A percentile compares a stretch with the other conserved stretches of the same genome.
These are phyloP conservation scores for Neurospora sp. DNA, from an alignment of 495 filamentous ascomycete genomes.

Conservation along the genomic window DNA sequence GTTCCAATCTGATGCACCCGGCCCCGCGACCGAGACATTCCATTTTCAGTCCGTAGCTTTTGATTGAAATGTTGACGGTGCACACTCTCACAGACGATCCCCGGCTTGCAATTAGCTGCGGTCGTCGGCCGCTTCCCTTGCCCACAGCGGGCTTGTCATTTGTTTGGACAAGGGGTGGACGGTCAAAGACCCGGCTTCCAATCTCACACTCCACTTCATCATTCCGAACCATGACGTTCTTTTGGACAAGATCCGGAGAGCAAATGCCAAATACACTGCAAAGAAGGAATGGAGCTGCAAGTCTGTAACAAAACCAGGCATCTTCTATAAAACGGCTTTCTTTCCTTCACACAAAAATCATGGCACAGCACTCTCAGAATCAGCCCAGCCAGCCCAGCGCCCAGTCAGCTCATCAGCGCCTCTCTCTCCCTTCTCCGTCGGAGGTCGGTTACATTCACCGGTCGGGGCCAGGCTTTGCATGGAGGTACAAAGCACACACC, in stretches of 20 bases:
- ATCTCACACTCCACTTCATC: neutral
- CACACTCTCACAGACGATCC: neutral
- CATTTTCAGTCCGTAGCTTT: neutral
- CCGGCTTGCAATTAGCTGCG: neutral
- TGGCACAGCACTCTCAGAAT: neutral
- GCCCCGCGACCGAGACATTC: neutral
- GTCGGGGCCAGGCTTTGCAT: neutral
- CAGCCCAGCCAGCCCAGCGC: neutral
- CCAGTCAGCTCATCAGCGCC: neutral
- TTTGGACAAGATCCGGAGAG: neutral
- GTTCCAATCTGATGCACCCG: neutral
- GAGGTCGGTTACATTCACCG: neutral
- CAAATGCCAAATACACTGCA: neutral
- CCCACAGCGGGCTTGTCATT: neutral
- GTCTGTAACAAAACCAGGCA: neutral
- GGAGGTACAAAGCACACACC: neutral
- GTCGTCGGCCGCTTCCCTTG: neutral
- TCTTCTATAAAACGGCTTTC: neutral
- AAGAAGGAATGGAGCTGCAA: neutral
- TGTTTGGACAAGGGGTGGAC: neutral
- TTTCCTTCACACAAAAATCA: neutral
- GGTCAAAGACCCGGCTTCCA: neutral
- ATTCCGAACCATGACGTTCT: neutral
- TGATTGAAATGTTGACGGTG: neutral
- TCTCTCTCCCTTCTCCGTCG: neutral